phyloP scores from a whole-genome alignment of 1,139 yeast genomes.

The Candida sanyaensis region DNA sequence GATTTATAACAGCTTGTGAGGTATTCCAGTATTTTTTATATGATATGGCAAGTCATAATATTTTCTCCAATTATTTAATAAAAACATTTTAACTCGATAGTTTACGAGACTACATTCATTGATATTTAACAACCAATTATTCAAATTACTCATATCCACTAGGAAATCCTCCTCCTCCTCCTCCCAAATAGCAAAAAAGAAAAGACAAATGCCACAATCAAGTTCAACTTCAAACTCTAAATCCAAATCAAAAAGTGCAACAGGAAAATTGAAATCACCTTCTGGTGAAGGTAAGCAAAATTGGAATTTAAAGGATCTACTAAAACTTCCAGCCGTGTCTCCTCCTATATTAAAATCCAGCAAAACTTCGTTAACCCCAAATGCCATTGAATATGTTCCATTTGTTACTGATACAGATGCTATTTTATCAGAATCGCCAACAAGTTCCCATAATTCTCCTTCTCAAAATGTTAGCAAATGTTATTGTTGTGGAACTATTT shows the following conservation, averaged over 20 bases:
- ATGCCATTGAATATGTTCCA: slow-evolving; percentile 1
- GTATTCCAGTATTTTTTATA: background rate
- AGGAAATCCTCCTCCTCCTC: no score
- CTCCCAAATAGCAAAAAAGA: no score
- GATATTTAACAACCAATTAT: background rate
- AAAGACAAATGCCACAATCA: background rate
- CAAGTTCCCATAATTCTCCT: slow-evolving; percentile 5
- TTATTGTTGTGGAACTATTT: slow-evolving; percentile 62
- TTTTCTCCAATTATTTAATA: background rate
- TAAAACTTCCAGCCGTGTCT: slow-evolving; percentile 8
- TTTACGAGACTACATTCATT: background rate
- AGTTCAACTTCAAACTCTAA: background rate
- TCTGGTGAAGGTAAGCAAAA: background rate
- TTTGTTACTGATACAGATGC: background rate
- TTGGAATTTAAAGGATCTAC: slow-evolving; percentile 8
- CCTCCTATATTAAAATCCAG: slow-evolving; percentile 1
- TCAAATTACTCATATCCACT: no score
- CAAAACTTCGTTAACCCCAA: slow-evolving; percentile 5
- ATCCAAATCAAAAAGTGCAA: background rate
- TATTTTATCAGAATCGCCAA: slow-evolving; percentile 1
- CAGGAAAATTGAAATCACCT: background rate
- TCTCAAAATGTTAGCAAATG: slow-evolving; percentile 27
- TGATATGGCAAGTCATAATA: background rate
- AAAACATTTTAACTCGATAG: background rate
- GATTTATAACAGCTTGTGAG: background rate